Percentiles rank a stretch among this genome's conserved stretches.
phyloP scores from a whole-genome alignment of 202 grass and related monocot species.

The Saccharum hybrid region DNA sequence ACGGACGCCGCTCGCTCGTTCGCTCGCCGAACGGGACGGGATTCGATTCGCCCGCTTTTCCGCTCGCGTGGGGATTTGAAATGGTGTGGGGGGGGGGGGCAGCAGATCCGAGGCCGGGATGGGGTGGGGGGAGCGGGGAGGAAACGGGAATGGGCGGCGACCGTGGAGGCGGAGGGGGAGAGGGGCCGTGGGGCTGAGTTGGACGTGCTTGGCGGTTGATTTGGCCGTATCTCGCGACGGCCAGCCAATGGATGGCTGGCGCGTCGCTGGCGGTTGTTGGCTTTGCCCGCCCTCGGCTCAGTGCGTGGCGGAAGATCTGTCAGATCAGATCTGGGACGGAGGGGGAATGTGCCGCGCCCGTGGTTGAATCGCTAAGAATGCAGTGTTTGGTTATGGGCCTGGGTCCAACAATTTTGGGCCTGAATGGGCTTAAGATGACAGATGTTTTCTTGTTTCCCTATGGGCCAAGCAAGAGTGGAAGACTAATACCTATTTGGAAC shows the following conservation, averaged over 20 bases:
- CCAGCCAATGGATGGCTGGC: constrained; percentile 47
- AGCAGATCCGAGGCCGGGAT: constrained; percentile 40
- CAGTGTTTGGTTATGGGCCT: not conserved
- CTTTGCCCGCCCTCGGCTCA: not conserved
- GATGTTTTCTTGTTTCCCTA: too few relatives aligned
- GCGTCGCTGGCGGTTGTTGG: constrained; percentile 10
- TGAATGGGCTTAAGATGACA: not conserved
- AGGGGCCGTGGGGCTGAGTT: constrained; percentile 26
- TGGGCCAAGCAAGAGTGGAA: too few relatives aligned
- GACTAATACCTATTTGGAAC: too few relatives aligned
- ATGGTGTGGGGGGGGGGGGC: constrained; percentile 21
- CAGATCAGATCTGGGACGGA: constrained; percentile 16
- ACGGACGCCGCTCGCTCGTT: not conserved
- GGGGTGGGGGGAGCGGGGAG: not conserved
- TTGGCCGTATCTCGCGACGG: constrained; percentile 15
- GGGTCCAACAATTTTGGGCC: not conserved
- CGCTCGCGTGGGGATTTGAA: constrained; percentile 28
- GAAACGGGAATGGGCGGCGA: constrained; percentile 20
- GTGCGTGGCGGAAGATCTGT: constrained; percentile 20
- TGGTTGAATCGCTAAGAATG: not conserved
- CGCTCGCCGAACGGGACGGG: constrained; percentile 14
- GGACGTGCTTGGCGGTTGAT: constrained; percentile 36
- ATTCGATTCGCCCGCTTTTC: not conserved
- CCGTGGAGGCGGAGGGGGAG: not conserved
- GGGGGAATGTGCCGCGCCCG: too few relatives aligned